Conservation (phyloP, 495 filamentous ascomycete species). For the Talaromyces stipitatus region DNA sequence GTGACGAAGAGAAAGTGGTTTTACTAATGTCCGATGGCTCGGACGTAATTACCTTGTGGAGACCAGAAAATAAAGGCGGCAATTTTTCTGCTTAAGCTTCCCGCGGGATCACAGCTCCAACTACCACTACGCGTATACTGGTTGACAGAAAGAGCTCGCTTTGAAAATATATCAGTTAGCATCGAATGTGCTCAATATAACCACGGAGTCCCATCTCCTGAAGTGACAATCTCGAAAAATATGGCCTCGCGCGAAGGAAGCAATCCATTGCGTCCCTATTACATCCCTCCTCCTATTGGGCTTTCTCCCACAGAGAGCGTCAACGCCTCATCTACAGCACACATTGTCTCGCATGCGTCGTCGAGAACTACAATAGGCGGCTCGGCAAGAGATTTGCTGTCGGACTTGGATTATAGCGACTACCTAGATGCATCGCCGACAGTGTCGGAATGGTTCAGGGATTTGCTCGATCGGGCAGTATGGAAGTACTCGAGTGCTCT, state of each 20-base stretch:
- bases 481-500: slow-evolving; percentile 81
- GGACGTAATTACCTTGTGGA: not conserved
- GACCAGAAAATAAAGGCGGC: not conserved
- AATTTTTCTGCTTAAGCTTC: not conserved
- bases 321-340: slow-evolving; percentile 35
- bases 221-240: not conserved
- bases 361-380: slow-evolving; percentile 50
- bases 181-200: not conserved
- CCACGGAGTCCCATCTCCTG: not conserved
- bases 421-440: slow-evolving; percentile 76
- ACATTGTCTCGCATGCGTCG: slow-evolving; percentile 37
- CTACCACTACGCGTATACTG: not conserved
- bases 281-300: slow-evolving; percentile 79
- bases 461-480: slow-evolving; percentile 67
- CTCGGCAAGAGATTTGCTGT: slow-evolving; percentile 75
- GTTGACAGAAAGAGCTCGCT: not conserved
- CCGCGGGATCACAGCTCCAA: not conserved
- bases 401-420: slow-evolving; percentile 82
- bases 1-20: not conserved
- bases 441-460: slow-evolving; percentile 60
- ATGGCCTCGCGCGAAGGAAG: slow-evolving; percentile 31
- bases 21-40: not conserved
- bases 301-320: slow-evolving; percentile 36
- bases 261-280: slow-evolving; percentile 92
- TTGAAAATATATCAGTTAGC: too few relatives aligned